phyloP scores from a whole-genome alignment of 176 grass and related monocot genomes.

The Stipa capillata region DNA sequence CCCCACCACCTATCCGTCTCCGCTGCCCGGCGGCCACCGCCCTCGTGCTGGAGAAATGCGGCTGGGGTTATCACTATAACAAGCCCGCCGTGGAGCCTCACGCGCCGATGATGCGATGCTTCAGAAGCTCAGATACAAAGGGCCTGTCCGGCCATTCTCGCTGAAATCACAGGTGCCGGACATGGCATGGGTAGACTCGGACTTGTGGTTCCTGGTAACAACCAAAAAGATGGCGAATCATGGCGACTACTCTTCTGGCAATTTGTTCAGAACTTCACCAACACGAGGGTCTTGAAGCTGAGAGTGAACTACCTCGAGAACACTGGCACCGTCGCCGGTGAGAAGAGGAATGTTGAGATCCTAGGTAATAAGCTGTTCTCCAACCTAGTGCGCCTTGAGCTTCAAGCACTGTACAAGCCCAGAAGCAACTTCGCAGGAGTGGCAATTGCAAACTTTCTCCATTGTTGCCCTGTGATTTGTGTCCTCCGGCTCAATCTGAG shows the following conservation, averaged over 20 bases:
- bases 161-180: not conserved
- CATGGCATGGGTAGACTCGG: not conserved
- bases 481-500: not conserved
- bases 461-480: too few relatives aligned
- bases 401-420: not conserved
- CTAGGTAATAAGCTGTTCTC: not conserved
- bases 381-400: not conserved
- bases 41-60: not conserved
- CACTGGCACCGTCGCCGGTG: not conserved
- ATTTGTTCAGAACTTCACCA: not conserved
- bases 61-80: not conserved
- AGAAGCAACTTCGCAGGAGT: too few relatives aligned
- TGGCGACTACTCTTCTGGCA: not conserved
- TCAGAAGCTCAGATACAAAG: not conserved
- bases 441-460: too few relatives aligned
- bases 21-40: not conserved
- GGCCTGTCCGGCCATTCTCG: not conserved
- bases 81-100: not conserved
- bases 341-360: not conserved
- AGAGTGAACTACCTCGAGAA: not conserved
- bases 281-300: not conserved
- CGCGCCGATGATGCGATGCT: not conserved
- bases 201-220: not conserved
- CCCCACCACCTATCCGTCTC: not conserved
- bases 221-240: too few relatives aligned